Evolutionary conservation across 768 basidiomycete species (phyloP), one percentile per base, ranked within the genome.

Genomic region (Russula vinacea): DNA sequence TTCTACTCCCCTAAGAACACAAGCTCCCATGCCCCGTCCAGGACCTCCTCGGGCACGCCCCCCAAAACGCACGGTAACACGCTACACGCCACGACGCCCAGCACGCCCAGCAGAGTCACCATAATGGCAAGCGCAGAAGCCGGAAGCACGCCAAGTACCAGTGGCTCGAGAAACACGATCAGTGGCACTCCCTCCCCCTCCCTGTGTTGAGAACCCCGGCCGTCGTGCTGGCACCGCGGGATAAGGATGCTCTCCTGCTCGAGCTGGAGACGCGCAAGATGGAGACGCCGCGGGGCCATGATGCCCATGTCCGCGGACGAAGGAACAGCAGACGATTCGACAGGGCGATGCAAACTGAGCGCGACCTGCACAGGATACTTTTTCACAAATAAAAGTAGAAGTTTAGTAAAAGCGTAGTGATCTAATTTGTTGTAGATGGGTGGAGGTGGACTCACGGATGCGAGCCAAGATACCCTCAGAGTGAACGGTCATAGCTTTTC

Each of bases 101-200:
- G 72, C 32, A 67, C 64, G n/a, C 67, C 40, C 50, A 74, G 62
- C 37, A 80, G 40, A 45, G 74, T 67, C 32, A 56, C 60, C 9
- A 76, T 26, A 19, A 13, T 75, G 22, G 78, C 76, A 0, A 76
- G 22, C n/a, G 87, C 71, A 0, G 85, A 81, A 19, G 78, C 77
- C 11, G 88, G 88, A 33, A 90, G 71, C 26, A 85, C 72, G 17
- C 84, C 85, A n/a, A 84, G 69, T 60, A 82, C 78, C 1, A 84
- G 73, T 33, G 84, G 88, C 68, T 90, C 88, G 50, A 89, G 70
- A 22, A 77, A 73, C 16, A 89, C 67, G 60, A 78, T 72, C 67
- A 89, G 78, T 3, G 85, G 78, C 6, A 88, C 79, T 0, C 7
- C 56, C 32, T 58, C 54, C 2, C 26, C 54, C n/a, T 22, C 58